A percentile compares a stretch with the other conserved stretches of the same genome.
Evolutionary conservation across 2,329 filamentous ascomycete species (phyloP).

Genomic region (Penicillium rolfsii): DNA sequence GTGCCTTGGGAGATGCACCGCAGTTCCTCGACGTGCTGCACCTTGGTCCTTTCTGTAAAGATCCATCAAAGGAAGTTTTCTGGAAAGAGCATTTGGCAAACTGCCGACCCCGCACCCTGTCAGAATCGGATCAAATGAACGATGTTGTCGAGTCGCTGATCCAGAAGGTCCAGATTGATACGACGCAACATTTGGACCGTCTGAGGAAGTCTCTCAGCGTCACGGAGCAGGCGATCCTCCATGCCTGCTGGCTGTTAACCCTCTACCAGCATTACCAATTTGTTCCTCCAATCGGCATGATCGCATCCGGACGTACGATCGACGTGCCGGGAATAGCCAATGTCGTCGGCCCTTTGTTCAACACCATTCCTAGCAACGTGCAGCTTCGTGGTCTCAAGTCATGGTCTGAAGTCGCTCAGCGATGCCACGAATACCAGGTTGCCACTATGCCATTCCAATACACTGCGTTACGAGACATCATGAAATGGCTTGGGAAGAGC

Average conservation of each 20-base stretch:
- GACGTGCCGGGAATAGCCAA: slow-evolving; percentile 65
- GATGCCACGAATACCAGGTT: slow-evolving; percentile 73
- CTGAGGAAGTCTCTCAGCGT: slow-evolving; percentile 65
- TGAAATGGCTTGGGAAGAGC: slow-evolving; percentile 71
- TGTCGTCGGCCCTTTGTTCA: slow-evolving; percentile 83
- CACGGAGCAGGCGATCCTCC: slow-evolving; percentile 76
- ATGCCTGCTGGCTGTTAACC: slow-evolving; percentile 72
- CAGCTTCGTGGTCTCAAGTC: slow-evolving; percentile 50
- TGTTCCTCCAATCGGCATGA: slow-evolving; percentile 67
- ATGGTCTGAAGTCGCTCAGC: slow-evolving; percentile 63
- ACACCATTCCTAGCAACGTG: slow-evolving; percentile 76
- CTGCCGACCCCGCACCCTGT: slow-evolving; percentile 29
- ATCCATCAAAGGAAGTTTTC: slow-evolving; percentile 60
- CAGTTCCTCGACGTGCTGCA: slow-evolving; percentile 68
- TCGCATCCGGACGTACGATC: slow-evolving; percentile 77
- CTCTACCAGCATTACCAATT: slow-evolving; percentile 57
- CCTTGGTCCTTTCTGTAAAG: slow-evolving; percentile 66
- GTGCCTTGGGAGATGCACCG: slow-evolving; percentile 38
- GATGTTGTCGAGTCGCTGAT: slow-evolving; percentile 15
- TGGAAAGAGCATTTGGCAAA: slow-evolving; percentile 65
- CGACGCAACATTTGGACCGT: slow-evolving; percentile 53
- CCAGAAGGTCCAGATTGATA: slow-evolving; percentile 29
- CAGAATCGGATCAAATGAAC: slow-evolving; percentile 14
- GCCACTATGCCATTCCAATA: slow-evolving; percentile 73
- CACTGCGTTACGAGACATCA: slow-evolving; percentile 75